Conservation (phyloP, 2,329 filamentous ascomycete species). For the Ophiocordyceps sinensis region DNA sequence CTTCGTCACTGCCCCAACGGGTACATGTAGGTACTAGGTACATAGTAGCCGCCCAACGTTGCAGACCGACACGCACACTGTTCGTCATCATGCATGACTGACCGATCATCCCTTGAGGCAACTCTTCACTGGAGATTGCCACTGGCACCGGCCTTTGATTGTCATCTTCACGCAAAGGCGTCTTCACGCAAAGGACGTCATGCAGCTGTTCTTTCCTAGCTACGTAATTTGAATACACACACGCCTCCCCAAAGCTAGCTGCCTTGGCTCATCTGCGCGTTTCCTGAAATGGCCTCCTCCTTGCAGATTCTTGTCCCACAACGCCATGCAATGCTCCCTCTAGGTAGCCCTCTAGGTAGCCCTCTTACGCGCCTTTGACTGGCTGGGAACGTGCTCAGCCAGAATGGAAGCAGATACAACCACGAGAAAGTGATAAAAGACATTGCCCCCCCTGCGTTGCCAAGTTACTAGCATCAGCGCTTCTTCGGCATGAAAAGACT, state of each 20-base stretch:
- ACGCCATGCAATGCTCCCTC: conserved; percentile 2
- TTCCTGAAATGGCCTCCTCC: background rate
- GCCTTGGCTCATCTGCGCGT: background rate
- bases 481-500: conserved; percentile 10
- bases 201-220: too few species aligned
- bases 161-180: too few species aligned
- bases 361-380: background rate
- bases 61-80: too few species aligned
- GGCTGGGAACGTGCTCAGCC: background rate
- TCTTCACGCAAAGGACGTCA: too few species aligned
- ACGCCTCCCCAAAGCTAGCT: background rate
- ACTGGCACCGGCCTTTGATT: too few species aligned
- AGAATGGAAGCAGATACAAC: background rate
- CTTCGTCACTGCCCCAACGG: too few species aligned
- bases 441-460: background rate
- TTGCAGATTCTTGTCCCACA: background rate
- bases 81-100: too few species aligned
- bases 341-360: background rate
- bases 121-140: too few species aligned
- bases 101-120: too few species aligned
- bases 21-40: too few species aligned
- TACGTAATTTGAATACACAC: background rate
- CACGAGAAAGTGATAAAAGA: background rate
- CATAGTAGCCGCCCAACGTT: too few species aligned
- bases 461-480: conserved; percentile 2